Percentiles rank a stretch among this genome's conserved stretches.
Conservation (phyloP, 331 rosid genomes). For the Prunus yedoensis region DNA sequence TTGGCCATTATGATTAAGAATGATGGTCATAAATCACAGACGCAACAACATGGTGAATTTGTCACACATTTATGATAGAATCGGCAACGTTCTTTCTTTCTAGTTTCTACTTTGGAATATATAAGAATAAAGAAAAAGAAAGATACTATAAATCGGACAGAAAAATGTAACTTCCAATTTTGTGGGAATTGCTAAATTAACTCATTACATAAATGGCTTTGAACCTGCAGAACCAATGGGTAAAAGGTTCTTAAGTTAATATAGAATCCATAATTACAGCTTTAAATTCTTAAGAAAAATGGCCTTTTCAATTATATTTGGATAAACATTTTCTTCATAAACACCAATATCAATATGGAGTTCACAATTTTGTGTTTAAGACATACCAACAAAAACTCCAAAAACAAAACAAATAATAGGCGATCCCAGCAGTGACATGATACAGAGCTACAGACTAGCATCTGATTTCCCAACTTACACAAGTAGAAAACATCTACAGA, state of each 20-base stretch:
- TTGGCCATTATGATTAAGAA: too few relatives aligned
- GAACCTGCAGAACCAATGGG: background rate
- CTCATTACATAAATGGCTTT: background rate
- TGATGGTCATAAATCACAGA: too few relatives aligned
- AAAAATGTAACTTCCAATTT: background rate
- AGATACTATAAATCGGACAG: background rate
- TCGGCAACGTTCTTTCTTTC: background rate
- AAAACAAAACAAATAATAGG: background rate
- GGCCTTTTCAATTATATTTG: background rate
- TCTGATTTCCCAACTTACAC: background rate
- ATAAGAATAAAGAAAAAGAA: background rate
- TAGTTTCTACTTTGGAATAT: background rate
- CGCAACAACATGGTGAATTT: too few relatives aligned
- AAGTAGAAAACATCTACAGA: background rate
- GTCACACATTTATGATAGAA: background rate
- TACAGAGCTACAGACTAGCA: constrained; percentile 1
- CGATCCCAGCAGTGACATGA: constrained; percentile 14
- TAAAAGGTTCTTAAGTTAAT: background rate
- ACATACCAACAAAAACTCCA: background rate
- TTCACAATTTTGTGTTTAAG: background rate
- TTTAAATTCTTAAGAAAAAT: background rate
- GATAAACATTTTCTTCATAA: background rate
- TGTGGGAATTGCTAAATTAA: background rate
- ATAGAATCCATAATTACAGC: background rate
- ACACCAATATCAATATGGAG: background rate